Percentiles rank a stretch among this genome's conserved stretches.
Evolutionary conservation across 2,329 filamentous ascomycete genomes (phyloP).

Genomic region (Fusarium incarnatum): DNA sequence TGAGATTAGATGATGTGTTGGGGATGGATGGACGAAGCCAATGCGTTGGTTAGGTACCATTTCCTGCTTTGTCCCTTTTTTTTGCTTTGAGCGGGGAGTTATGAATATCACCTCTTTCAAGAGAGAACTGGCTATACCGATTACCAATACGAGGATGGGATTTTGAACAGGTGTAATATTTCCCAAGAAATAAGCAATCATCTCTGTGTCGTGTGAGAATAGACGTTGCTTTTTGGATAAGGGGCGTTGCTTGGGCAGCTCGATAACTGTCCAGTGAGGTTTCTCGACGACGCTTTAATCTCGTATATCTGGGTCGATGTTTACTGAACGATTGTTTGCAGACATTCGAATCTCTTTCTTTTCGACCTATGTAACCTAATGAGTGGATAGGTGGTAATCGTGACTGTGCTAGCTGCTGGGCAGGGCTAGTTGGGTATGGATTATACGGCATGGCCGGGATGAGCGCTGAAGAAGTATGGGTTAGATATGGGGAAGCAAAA

Average conservation of each 20-base stretch:
- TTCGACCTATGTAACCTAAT: slow-evolving; percentile 9
- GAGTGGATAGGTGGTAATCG: neutral
- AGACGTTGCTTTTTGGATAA: slow-evolving; percentile 9
- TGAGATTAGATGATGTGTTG: slow-evolving; percentile 12
- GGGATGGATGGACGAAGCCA: slow-evolving; percentile 29
- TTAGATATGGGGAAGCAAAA: slow-evolving; percentile 11
- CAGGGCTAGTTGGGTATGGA: neutral
- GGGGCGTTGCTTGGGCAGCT: slow-evolving; percentile 6
- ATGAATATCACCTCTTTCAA: slow-evolving; percentile 18
- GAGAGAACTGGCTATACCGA: slow-evolving; percentile 8
- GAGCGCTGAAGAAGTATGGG: neutral
- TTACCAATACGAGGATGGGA: neutral
- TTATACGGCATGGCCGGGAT: slow-evolving; percentile 22
- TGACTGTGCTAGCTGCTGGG: neutral
- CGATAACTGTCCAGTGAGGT: neutral
- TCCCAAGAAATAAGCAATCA: neutral
- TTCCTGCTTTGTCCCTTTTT: slow-evolving; percentile 20
- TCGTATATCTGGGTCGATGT: slow-evolving; percentile 5
- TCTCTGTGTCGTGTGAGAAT: neutral
- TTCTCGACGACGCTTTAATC: slow-evolving; percentile 1
- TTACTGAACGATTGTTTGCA: slow-evolving; percentile 17
- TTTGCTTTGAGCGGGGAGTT: slow-evolving; percentile 37
- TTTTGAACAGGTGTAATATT: neutral
- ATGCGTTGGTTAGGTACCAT: slow-evolving; percentile 42
- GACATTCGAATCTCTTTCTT: neutral